A percentile compares a stretch with the other conserved stretches of the same genome.
Conservation (phyloP, 2,329 filamentous ascomycete genomes). For the Aplosporella prunicola region DNA sequence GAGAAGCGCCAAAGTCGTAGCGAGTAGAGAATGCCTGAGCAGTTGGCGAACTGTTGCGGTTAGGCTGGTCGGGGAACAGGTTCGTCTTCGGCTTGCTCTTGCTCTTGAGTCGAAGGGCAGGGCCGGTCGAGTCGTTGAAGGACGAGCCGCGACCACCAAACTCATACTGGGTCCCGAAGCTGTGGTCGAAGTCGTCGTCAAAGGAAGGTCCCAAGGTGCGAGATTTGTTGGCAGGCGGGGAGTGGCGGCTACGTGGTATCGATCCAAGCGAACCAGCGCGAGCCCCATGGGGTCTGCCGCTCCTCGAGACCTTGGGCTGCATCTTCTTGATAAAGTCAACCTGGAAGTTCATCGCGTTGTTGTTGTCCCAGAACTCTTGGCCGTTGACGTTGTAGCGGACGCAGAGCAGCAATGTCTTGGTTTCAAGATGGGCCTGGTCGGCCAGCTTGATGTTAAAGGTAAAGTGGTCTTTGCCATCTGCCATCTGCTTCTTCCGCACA, state of each 20-base stretch:
- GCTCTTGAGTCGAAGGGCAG: conserved; percentile 59
- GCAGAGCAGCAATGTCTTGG: conserved; percentile 88
- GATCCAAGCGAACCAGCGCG: conserved; percentile 40
- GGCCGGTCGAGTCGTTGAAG: conserved; percentile 50
- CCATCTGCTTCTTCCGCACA: conserved; percentile 55
- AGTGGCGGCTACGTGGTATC: conserved; percentile 41
- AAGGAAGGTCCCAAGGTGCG: conserved; percentile 45
- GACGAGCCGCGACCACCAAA: conserved; percentile 33
- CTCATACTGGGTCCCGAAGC: conserved; percentile 38
- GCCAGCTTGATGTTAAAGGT: conserved; percentile 89
- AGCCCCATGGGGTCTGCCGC: conserved; percentile 29
- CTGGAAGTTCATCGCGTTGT: conserved; percentile 77
- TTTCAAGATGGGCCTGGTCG: conserved; percentile 82
- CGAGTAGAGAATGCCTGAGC: conserved; percentile 79
- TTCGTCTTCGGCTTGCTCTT: conserved; percentile 51
- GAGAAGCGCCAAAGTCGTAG: conserved; percentile 92
- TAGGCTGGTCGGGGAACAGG: conserved; percentile 47
- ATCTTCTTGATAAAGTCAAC: conserved; percentile 82
- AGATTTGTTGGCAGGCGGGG: conserved; percentile 37
- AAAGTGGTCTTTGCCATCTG: conserved; percentile 74
- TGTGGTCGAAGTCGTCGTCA: conserved; percentile 60
- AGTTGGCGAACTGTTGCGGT: conserved; percentile 25
- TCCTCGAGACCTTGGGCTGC: conserved; percentile 41
- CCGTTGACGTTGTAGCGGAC: conserved; percentile 78
- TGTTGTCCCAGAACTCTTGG: conserved; percentile 93